These are phyloP conservation scores for Eleusine coracana DNA, from an alignment of 176 grass and related monocot genomes.

Conservation along the genomic window DNA sequence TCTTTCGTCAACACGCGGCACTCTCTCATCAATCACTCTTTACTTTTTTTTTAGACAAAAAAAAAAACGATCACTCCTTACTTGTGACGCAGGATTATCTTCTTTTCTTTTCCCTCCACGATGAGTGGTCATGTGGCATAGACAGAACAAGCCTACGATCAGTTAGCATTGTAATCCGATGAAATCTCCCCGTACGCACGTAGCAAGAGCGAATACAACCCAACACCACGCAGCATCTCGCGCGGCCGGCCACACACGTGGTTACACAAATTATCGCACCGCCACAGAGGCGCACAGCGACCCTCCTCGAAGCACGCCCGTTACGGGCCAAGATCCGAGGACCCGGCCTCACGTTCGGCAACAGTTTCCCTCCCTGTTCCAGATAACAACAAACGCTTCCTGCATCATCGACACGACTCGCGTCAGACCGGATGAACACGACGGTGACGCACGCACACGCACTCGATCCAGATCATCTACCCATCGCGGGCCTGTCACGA, in stretches of 20 bases:
- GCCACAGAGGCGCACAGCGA: not conserved
- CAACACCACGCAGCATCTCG: not conserved
- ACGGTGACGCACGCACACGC: not conserved
- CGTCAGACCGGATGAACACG: not conserved
- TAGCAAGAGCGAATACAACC: not conserved
- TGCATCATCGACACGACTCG: not conserved
- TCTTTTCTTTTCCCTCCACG: not conserved
- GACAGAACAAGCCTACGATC: too few species aligned
- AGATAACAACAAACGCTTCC: not conserved
- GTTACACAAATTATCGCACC: not conserved
- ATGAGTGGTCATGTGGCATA: too few species aligned
- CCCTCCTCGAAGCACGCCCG: not conserved
- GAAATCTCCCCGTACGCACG: not conserved
- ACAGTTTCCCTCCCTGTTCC: not conserved
- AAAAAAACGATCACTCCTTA: not conserved
- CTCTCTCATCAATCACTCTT: not conserved
- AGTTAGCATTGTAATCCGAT: too few species aligned
- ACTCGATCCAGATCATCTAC: not conserved
- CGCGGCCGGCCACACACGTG: not conserved
- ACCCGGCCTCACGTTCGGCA: conserved; percentile 13
- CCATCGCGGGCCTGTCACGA: not conserved
- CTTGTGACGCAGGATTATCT: not conserved
- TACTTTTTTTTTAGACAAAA: not conserved
- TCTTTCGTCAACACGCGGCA: not conserved
- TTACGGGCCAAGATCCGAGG: conserved; percentile 30